phyloP scores from a whole-genome alignment of 2,329 filamentous ascomycete genomes.

The Penicillium aurantiogriseum region DNA sequence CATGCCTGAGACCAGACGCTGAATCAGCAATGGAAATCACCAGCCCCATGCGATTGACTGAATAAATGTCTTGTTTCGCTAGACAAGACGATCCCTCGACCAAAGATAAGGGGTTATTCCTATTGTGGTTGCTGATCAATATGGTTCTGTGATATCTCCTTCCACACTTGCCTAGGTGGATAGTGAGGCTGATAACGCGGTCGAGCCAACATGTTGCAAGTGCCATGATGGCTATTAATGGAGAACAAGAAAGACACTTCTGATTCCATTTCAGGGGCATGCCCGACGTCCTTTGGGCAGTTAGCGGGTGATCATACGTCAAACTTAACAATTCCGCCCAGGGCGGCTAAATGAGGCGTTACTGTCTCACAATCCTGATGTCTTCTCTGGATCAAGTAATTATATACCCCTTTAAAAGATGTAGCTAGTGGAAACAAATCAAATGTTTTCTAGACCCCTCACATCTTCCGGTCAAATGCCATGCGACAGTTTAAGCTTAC shows the following conservation, averaged over 20 bases:
- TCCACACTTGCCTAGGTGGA: not conserved
- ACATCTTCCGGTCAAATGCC: not conserved
- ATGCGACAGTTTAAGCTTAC: not conserved
- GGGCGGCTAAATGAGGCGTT: not conserved
- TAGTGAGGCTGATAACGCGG: not conserved
- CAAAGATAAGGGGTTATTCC: not conserved
- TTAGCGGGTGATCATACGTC: not conserved
- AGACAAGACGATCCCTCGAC: not conserved
- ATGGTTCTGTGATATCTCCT: not conserved
- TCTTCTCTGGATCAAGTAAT: not conserved
- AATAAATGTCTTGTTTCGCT: not conserved
- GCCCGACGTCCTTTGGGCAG: not conserved
- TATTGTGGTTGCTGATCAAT: not conserved
- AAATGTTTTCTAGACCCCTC: not conserved
- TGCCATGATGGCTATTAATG: not conserved
- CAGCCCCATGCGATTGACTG: not conserved
- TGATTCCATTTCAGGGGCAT: not conserved
- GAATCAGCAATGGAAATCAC: not conserved
- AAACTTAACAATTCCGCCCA: not conserved
- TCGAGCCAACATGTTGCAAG: not conserved
- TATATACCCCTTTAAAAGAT: not conserved
- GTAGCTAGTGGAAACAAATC: not conserved
- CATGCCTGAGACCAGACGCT: not conserved
- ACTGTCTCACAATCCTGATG: not conserved
- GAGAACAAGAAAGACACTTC: not conserved